Evolutionary conservation across 2,329 filamentous ascomycete genomes (phyloP).

Genomic region (Emmonsia crescens): DNA sequence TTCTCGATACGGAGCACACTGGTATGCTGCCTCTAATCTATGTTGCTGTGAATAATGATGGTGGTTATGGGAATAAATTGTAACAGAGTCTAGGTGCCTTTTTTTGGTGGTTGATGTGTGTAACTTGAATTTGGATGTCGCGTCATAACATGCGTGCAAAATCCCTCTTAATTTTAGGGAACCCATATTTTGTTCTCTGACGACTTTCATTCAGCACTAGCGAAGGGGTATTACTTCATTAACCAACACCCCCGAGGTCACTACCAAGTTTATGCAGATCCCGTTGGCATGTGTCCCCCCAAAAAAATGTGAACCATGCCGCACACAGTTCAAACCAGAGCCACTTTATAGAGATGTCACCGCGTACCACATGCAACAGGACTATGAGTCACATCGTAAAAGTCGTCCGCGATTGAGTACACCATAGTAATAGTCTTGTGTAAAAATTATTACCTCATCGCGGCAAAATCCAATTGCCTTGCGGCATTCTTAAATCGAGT

Average conservation of each 20-base stretch:
- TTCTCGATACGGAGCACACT: neutral
- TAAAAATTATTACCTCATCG: constrained; percentile 9
- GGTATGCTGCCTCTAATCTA: neutral
- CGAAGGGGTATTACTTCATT: too few species aligned
- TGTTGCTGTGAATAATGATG: neutral
- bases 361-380: neutral
- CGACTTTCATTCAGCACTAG: neutral
- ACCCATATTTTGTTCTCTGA: neutral
- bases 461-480: constrained; percentile 68
- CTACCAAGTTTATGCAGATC: neutral
- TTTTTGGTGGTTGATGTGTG: neutral
- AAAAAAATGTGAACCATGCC: neutral
- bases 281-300: neutral
- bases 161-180: neutral
- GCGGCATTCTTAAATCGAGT: constrained; percentile 61
- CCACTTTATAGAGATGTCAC: neutral
- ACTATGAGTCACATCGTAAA: neutral
- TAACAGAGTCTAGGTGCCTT: neutral
- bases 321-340: neutral
- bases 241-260: too few species aligned
- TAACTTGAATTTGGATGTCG: neutral
- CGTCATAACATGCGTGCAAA: neutral
- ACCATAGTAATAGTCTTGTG: neutral
- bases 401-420: neutral
- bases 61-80: neutral